Evolutionary conservation across 1,139 yeast genomes (phyloP), one percentile per base, ranked within the genome.

Genomic region (Zygosaccharomyces sapae): DNA sequence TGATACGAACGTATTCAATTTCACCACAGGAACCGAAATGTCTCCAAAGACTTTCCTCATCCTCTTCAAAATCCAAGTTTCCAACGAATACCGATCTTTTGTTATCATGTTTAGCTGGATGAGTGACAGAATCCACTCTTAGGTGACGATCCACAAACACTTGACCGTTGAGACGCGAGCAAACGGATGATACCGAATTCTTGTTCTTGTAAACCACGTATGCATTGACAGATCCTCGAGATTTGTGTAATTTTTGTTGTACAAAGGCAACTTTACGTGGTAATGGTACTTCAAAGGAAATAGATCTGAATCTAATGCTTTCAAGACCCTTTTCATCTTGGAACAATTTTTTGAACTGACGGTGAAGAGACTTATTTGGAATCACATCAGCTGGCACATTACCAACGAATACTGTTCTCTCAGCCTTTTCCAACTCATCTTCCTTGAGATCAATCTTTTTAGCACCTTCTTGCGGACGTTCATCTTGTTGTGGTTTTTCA

Each of bases 261-360:
- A 87, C 86, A 65, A 82, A 89, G 1, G 98, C 97, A 33, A 87
- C 89, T 64, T 90, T 90, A 65, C 97, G 79, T 37, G 98, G 97
- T 47, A 89, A 74, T 34, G 87, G 81, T 60, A 88, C 95, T 45
- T 85, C 83, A 56, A 90, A 88, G 2, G 96, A 88, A 57, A 92
- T 85, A 1, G 97, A 89, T 68, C 99, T 79, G 72, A 88, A 92
- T 64, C 99, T 76, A 46, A 89, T 75, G 13, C 95, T 84, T 41
- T 79, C 81, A 45, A 89, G 75, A 18, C 45, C 48, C 29, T 47
- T 49, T 8, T 51, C 51, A 35, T 46, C 47, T 4, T 51, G 49
- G 55, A 89, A 85, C 20, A 77, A 68, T 52, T 72, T 72, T 65
- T 86, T 85, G 68, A 90, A 83, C 49, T 72, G 67, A 61, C 82